phyloP scores from a whole-genome alignment of 2,329 filamentous ascomycete genomes.

The Venturiaceae sp. region DNA sequence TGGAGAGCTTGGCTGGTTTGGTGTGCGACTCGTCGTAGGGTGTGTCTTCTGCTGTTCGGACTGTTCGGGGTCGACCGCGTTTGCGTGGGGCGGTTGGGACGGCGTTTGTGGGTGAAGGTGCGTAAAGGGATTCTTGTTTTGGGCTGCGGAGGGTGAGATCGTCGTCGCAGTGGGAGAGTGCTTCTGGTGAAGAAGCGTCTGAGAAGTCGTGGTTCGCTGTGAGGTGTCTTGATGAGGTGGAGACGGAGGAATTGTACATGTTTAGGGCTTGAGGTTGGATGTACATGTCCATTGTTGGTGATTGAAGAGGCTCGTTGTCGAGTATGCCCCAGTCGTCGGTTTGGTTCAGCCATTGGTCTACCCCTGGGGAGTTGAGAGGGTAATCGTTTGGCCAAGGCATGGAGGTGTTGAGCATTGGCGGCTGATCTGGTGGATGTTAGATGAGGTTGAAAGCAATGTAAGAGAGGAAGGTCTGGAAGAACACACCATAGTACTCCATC shows the following conservation, averaged over 20 bases:
- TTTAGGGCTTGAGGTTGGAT: background rate
- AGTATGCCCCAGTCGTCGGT: background rate
- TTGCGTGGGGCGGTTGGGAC: background rate
- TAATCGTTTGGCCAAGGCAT: background rate
- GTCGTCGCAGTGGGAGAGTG: background rate
- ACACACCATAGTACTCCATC: background rate
- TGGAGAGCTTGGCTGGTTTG: background rate
- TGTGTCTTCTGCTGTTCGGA: background rate
- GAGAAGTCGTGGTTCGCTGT: background rate
- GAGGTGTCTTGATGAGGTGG: background rate
- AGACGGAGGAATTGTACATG: background rate
- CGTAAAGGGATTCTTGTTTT: background rate
- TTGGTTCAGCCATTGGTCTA: background rate
- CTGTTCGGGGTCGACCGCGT: background rate
- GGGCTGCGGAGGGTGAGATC: background rate
- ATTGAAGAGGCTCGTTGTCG: background rate
- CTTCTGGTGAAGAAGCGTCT: background rate
- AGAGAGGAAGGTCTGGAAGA: too few relatives aligned
- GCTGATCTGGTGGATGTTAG: background rate
- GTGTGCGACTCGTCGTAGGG: background rate
- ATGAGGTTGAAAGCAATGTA: background rate
- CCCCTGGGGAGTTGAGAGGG: background rate
- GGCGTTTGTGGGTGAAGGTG: background rate
- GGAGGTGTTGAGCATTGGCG: background rate
- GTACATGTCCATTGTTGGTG: background rate